These are phyloP conservation scores for Martiniozyma asiatica DNA, from an alignment of 1,139 yeast genomes.

Conservation along the genomic window DNA sequence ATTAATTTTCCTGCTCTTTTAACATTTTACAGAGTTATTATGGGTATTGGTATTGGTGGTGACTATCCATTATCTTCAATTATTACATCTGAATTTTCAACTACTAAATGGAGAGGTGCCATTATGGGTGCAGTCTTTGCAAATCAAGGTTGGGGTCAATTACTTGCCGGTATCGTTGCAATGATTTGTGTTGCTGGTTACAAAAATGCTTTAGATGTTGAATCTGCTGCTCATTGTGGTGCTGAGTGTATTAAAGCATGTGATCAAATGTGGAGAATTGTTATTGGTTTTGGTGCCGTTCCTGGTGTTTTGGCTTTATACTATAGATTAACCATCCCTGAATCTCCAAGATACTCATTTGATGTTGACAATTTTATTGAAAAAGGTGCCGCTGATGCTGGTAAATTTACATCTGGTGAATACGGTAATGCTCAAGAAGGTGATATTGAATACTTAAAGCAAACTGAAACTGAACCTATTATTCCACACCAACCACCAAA, in stretches of 20 bases:
- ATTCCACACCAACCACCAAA: conserved; percentile 33
- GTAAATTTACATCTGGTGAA: conserved; percentile 35
- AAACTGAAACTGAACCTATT: conserved; percentile 29
- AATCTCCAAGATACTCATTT: conserved; percentile 80
- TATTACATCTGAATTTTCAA: conserved; percentile 78
- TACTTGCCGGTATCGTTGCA: conserved; percentile 75
- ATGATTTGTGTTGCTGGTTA: conserved; percentile 61
- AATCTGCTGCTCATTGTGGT: conserved; percentile 44
- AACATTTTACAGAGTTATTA: conserved; percentile 63
- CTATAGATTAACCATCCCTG: conserved; percentile 87
- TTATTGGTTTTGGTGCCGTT: conserved; percentile 79
- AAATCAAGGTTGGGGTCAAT: conserved; percentile 88
- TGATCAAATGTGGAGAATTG: conserved; percentile 90
- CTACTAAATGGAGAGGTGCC: conserved; percentile 94
- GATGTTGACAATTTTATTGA: conserved; percentile 55
- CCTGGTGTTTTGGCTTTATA: conserved; percentile 77
- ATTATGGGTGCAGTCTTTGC: conserved; percentile 91
- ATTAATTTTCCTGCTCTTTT: conserved; percentile 61
- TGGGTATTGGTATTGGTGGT: conserved; percentile 99
- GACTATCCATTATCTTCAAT: conserved; percentile 96
- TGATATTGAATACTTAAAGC: conserved; percentile 22
- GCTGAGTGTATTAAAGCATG: conserved; percentile 53
- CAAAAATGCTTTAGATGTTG: conserved; percentile 45
- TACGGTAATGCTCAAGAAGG: conserved; percentile 32
- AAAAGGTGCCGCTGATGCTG: conserved; percentile 51